Base-by-base conservation (phyloP, 192 early-diverging fungal genomes). In the Blastocladiella britannica region DNA sequence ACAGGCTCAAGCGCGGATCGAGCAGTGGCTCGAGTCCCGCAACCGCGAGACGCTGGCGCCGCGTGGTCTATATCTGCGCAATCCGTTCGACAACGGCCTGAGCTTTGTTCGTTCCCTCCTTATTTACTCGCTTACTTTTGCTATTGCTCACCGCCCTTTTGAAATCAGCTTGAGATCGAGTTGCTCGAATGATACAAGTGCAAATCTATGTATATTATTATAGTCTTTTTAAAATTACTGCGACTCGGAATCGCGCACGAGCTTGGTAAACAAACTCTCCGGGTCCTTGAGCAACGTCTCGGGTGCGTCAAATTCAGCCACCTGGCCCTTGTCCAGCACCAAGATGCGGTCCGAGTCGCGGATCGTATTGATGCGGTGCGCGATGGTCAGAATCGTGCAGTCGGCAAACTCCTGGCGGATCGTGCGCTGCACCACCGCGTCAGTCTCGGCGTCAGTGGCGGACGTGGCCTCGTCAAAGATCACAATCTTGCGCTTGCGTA, bases 311-410 rank as follows among this genome's bases (percentile, higher is more conserved):
- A 59, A 79, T 63, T 84, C 79, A 8, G 60, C 59, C 1, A 78
- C 54, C 5, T 58, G 37, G 1, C 75, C 75, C 25, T 65, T 58
- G 25, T 75, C 64, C 29, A 65, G 62, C 23, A 72, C 59, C 15
- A 70, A n/a, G 4, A 89, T 79, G 53, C 82, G 76, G 57, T 89
- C 84, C 58, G 75, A 83, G 55, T 85, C 79, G 69, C 74, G 71
- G 18, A 82, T 70, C 3, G 72, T 79, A 30, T 70, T 67, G 53
- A 81, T 58, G 1, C 79, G 71, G 60, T 83, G 77, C 3, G 79
- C 78, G 55, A 83, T 74, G 4, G 75, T 77, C 22, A 83, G 63
- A 24, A 80, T 67, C 0, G 78, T 83, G 51, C 73, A 71, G 47
- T 79, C 68, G 4, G 57, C 65, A 51, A 81, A 70, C 56, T 79